phyloP scores from a whole-genome alignment of 2,329 filamentous ascomycete species.

The Colletotrichum viniferum region DNA sequence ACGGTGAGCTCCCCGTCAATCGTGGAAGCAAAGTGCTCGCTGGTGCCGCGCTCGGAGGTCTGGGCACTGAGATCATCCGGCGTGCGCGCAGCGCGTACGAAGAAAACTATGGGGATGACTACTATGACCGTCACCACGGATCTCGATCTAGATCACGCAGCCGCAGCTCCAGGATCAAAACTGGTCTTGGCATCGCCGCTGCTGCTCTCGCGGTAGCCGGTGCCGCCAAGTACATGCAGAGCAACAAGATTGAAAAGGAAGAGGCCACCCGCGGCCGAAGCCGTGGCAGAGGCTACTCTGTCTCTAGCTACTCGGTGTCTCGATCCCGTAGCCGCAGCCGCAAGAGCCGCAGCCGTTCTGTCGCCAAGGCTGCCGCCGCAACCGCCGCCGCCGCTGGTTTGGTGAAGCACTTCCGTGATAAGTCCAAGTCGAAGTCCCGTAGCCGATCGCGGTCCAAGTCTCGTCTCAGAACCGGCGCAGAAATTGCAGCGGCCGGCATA shows the following conservation, averaged over 20 bases:
- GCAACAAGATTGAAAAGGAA: constrained; percentile 64
- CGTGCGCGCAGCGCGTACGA: constrained; percentile 67
- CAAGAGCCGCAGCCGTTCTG: constrained; percentile 49
- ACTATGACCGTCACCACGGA: constrained; percentile 44
- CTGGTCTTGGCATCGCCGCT: constrained; percentile 65
- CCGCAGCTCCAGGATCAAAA: constrained; percentile 55
- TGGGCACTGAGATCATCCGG: constrained; percentile 65
- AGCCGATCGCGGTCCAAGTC: constrained; percentile 50
- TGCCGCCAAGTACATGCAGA: constrained; percentile 68
- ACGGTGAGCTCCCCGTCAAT: constrained; percentile 54
- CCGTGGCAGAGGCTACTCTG: constrained; percentile 46
- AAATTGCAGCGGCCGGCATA: constrained; percentile 64
- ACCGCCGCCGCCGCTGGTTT: constrained; percentile 63
- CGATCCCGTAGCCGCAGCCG: constrained; percentile 44
- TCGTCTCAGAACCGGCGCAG: constrained; percentile 57
- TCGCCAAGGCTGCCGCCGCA: constrained; percentile 62
- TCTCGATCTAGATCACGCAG: constrained; percentile 35
- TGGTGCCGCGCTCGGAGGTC: constrained; percentile 65
- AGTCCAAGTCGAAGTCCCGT: constrained; percentile 33
- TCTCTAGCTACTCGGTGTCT: constrained; percentile 38
- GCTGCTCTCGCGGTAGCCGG: constrained; percentile 68
- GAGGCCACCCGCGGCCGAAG: constrained; percentile 62
- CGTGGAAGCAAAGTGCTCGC: constrained; percentile 64
- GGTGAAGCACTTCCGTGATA: constrained; percentile 59
- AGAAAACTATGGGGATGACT: constrained; percentile 10